Conservation (phyloP, 352 stramenopile species). For the Phytopythium oedochilum region DNA sequence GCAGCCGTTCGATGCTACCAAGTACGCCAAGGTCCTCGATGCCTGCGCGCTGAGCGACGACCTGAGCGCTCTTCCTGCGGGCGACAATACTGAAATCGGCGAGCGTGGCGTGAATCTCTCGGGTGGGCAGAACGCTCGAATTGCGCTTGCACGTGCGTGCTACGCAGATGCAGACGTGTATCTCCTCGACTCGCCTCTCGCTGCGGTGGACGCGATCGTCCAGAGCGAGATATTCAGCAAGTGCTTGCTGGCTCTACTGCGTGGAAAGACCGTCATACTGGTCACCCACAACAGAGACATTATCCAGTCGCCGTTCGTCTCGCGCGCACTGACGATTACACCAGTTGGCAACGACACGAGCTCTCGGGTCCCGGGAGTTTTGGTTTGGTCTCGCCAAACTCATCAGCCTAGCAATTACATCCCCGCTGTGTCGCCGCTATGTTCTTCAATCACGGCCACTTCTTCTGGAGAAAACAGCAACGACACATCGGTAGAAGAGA, state of each 20-base stretch:
- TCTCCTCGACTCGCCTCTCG: constrained; percentile 39
- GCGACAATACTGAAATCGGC: constrained; percentile 70
- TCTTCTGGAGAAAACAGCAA: not conserved
- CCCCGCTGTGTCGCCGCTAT: not conserved
- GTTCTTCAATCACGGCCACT: constrained; percentile 16
- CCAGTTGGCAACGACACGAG: not conserved
- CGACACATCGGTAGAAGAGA: constrained; percentile 3
- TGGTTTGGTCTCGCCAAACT: constrained; percentile 21
- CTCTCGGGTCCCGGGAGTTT: not conserved
- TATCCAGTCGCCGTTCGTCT: constrained; percentile 22
- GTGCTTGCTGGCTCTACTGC: constrained; percentile 46
- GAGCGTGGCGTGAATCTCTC: constrained; percentile 60
- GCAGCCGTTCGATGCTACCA: constrained; percentile 39
- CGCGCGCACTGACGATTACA: constrained; percentile 22
- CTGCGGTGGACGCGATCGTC: constrained; percentile 50
- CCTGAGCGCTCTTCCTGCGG: constrained; percentile 53
- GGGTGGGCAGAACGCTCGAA: constrained; percentile 54
- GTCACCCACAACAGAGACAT: constrained; percentile 55
- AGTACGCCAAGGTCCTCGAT: constrained; percentile 55
- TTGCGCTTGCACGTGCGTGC: constrained; percentile 54
- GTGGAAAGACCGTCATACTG: constrained; percentile 50
- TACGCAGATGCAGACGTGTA: constrained; percentile 47
- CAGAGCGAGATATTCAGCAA: constrained; percentile 76
- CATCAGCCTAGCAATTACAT: constrained; percentile 8
- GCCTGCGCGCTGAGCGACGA: constrained; percentile 67